phyloP scores from a whole-genome alignment of 352 stramenopile species.

The Pythium sukuiense region DNA sequence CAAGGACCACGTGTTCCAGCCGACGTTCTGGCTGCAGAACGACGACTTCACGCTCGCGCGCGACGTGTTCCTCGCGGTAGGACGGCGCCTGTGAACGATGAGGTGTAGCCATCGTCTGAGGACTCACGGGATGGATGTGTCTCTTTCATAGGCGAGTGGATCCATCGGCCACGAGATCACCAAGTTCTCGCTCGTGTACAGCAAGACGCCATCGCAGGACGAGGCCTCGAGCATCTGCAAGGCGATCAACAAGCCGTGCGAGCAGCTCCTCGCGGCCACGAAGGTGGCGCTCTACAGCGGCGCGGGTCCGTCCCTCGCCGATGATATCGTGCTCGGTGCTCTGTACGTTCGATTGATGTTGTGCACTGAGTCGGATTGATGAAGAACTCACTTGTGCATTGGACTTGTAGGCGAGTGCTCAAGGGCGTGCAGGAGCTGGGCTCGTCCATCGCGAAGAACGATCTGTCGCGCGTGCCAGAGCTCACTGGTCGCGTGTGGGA shows the following conservation, averaged over 20 bases:
- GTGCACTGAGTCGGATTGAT: not conserved
- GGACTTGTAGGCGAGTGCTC: conserved; percentile 55
- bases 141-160: conserved; percentile 43
- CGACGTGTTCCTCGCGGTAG: conserved; percentile 79
- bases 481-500: conserved; percentile 86
- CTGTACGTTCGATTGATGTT: conserved; percentile 40
- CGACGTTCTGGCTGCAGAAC: conserved; percentile 78
- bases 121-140: not conserved
- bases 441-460: conserved; percentile 40
- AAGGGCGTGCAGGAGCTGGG: conserved; percentile 70
- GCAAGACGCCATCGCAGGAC: conserved; percentile 64
- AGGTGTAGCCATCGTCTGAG: not conserved
- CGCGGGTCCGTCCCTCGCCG: conserved; percentile 69
- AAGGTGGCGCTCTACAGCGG: conserved; percentile 82
- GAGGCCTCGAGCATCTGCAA: conserved; percentile 79
- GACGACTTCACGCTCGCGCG: conserved; percentile 75
- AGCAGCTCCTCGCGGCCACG: conserved; percentile 72
- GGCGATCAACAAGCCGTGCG: conserved; percentile 72
- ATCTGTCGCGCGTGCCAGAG: conserved; percentile 61
- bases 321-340: conserved; percentile 66
- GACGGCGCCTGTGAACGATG: not conserved
- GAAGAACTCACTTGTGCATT: not conserved
- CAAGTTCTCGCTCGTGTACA: conserved; percentile 88
- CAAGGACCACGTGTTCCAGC: conserved; percentile 56
- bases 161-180: conserved; percentile 80